Evolutionary conservation across 768 basidiomycete genomes (phyloP).

Genomic region (Hypsizygus marmoreus): DNA sequence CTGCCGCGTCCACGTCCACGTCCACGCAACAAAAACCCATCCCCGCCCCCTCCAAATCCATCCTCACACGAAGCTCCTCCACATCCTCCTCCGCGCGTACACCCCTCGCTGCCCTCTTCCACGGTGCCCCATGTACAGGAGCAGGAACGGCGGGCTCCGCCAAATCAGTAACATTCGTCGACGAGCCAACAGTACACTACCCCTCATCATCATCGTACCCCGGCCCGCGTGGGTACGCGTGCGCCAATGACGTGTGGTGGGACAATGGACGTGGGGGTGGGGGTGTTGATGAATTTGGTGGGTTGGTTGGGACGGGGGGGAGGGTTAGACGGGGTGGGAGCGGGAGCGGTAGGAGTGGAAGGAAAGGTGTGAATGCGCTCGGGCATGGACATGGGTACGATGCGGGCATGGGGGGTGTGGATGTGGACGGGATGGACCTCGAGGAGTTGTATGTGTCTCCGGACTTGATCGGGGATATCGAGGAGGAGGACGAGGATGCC

Average conservation of each 20-base stretch:
- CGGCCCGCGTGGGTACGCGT: too few species aligned
- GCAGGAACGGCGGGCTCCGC: conserved; percentile 24
- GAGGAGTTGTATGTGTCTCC: conserved; percentile 18
- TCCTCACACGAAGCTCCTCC: conserved; percentile 56
- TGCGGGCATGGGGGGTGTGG: conserved; percentile 20
- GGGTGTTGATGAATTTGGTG: conserved; percentile 13
- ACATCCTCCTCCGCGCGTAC: conserved; percentile 31
- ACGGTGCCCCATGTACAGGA: conserved; percentile 1
- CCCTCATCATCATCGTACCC: too few species aligned
- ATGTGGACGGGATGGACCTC: conserved; percentile 40
- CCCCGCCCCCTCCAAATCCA: conserved; percentile 52
- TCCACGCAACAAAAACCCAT: too few species aligned
- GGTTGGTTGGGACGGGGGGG: not conserved
- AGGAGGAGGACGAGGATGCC: conserved; percentile 18
- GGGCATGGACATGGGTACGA: conserved; percentile 19
- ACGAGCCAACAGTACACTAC: conserved; percentile 63
- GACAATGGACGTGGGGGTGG: conserved; percentile 17
- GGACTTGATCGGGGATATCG: conserved; percentile 11
- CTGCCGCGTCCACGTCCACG: conserved; percentile 12
- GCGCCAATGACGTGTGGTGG: not conserved
- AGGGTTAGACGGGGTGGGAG: conserved; percentile 3
- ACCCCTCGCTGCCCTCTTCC: conserved; percentile 11
- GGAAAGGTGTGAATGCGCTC: not conserved
- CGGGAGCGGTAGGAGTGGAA: conserved; percentile 12
- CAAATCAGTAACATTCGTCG: conserved; percentile 74